Evolutionary conservation across 805 yeast species (phyloP), one percentile per base, ranked within the genome.

Genomic region (Ogataea parapolymorpha): DNA sequence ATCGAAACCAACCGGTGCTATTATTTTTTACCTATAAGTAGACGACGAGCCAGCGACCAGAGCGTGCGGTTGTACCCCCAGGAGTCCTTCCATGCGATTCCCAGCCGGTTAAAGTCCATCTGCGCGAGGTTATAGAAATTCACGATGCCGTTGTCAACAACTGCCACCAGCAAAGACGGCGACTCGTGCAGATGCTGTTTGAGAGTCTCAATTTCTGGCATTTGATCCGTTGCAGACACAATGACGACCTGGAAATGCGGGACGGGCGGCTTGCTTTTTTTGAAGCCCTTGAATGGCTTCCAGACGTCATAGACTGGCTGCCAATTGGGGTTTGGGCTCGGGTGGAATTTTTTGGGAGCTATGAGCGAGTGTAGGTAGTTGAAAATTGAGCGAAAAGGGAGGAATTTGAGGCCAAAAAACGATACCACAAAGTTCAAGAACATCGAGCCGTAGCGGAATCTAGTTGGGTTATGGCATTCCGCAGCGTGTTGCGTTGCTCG

Each of bases 1-100:
- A 85, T 85, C 93, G 93, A 85, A 83, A 85, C 93, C 86, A 70
- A 77, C 87, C 87, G 84, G 84, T 87, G 93, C 93, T 84, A 83
- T 28, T 54, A 55, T 64, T 65, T 68, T 72, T 61, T 55, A 51
- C 32, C 41, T 37, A 23, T 14, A 13, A 10, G 20, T n/a, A 18
- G 14, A 7, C 11, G 2, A 11, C 32, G 35, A 18, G 16, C 26
- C 32, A 20, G 17, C 11, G 12, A 17, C 25, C 28, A 24, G 2
- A 35, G 15, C 10, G 32, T 26, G 16, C 26, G 16, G 18, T 20
- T 27, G 16, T 32, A 8, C 31, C 17, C 20, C 37, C 41, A 35
- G n/a, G 26, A 18, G 16, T 60, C 62, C 24, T 50, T 47, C 66
- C 66, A 62, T 12, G 51, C 53, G 5, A 51, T 32, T 2, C 64